A percentile compares a stretch with the other conserved stretches of the same genome.
These are phyloP conservation scores for Hymenoscyphus scutula DNA, from an alignment of 2,329 filamentous ascomycete genomes.

Conservation along the genomic window DNA sequence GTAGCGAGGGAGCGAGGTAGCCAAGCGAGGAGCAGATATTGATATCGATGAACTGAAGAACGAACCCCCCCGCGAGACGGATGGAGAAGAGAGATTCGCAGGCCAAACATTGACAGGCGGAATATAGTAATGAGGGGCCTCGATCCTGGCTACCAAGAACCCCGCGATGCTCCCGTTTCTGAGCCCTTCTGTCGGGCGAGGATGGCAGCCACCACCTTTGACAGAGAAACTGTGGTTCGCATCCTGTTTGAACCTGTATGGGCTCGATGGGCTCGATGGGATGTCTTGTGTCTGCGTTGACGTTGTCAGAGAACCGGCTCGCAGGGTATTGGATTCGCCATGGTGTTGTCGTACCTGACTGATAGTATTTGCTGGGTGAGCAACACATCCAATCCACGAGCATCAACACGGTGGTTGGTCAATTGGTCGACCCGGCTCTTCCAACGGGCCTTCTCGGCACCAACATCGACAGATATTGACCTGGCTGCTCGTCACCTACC, in stretches of 20 bases:
- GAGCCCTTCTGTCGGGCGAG: slow-evolving; percentile 3
- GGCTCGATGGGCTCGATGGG: not conserved
- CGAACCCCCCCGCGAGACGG: not conserved
- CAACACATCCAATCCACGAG: not conserved
- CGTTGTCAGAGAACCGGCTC: slow-evolving; percentile 4
- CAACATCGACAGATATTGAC: not conserved
- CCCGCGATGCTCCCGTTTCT: slow-evolving; percentile 1
- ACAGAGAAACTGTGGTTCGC: not conserved
- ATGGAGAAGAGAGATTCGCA: not conserved
- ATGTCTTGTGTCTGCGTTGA: not conserved
- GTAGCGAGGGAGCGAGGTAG: too few species aligned
- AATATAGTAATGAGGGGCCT: not conserved
- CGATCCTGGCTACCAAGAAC: not conserved
- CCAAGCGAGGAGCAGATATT: not conserved
- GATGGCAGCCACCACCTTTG: not conserved
- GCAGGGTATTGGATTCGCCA: slow-evolving; percentile 1
- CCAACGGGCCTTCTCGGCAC: not conserved
- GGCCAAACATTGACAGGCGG: not conserved
- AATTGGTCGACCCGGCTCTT: slow-evolving; percentile 1
- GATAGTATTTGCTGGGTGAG: not conserved
- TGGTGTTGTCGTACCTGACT: slow-evolving; percentile 5
- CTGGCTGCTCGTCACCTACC: not conserved
- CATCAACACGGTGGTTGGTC: not conserved
- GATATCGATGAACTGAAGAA: not conserved
- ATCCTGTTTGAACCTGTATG: not conserved